A percentile compares a stretch with the other conserved stretches of the same genome.
Conservation (phyloP, 1,284 basidiomycete species). For the Rugosomyces carneus region DNA sequence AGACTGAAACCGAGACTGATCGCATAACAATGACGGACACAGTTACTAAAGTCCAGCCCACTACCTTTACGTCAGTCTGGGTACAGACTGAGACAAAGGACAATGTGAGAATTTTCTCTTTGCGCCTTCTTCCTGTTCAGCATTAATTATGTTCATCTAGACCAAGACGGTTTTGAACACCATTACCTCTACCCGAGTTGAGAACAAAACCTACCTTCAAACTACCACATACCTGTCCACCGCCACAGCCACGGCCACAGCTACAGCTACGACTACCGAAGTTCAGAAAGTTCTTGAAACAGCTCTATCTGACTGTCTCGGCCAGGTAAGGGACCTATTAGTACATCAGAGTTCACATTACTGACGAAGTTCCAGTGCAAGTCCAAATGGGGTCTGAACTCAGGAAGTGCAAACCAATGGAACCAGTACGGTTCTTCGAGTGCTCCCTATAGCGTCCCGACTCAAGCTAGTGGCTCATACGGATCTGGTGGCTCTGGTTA, state of each 20-base stretch:
- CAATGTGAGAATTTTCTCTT: slow-evolving; percentile 25
- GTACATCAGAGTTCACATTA: neutral
- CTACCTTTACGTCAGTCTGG: slow-evolving; percentile 37
- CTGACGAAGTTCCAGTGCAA: slow-evolving; percentile 43
- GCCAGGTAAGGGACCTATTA: slow-evolving; percentile 29
- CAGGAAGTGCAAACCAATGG: slow-evolving; percentile 44
- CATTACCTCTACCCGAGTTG: slow-evolving; percentile 40
- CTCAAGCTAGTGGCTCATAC: slow-evolving; percentile 12
- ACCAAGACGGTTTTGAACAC: slow-evolving; percentile 48
- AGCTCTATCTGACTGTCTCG: slow-evolving; percentile 48
- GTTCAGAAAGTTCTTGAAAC: slow-evolving; percentile 37
- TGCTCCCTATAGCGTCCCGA: slow-evolving; percentile 16
- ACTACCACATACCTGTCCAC: slow-evolving; percentile 43
- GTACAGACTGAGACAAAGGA: slow-evolving; percentile 38
- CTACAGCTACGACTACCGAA: slow-evolving; percentile 46
- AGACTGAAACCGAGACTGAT: slow-evolving; percentile 39
- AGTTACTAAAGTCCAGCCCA: slow-evolving; percentile 38
- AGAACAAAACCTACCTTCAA: slow-evolving; percentile 38
- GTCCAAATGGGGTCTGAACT: slow-evolving; percentile 43
- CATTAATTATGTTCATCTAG: slow-evolving; percentile 18
- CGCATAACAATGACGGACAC: slow-evolving; percentile 38
- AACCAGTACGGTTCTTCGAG: slow-evolving; percentile 26
- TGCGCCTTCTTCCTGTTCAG: neutral
- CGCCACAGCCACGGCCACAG: slow-evolving; percentile 34
- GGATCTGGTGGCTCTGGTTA: slow-evolving; percentile 10